phyloP scores from a whole-genome alignment of 2,329 filamentous ascomycete genomes.

The Acarospora socialis region DNA sequence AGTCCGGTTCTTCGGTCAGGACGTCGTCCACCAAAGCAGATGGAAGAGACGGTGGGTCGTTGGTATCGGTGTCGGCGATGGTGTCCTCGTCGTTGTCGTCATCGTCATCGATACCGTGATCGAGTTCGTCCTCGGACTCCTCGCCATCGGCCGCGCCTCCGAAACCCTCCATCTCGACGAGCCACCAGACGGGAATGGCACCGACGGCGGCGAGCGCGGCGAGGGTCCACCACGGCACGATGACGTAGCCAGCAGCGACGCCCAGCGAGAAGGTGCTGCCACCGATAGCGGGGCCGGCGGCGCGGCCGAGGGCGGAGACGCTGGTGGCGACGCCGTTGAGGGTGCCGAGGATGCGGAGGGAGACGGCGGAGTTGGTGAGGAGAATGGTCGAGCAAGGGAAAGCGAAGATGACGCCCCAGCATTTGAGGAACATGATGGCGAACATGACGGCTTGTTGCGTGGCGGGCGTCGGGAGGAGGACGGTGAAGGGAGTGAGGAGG shows the following conservation, averaged over 20 bases:
- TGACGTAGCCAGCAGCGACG: constrained; percentile 58
- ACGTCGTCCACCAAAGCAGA: constrained; percentile 6
- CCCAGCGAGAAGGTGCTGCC: constrained; percentile 65
- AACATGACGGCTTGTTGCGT: constrained; percentile 49
- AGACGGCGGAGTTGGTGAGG: constrained; percentile 71
- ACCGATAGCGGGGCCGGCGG: constrained; percentile 58
- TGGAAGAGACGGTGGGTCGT: neutral
- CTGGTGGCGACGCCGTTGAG: constrained; percentile 83
- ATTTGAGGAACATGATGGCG: constrained; percentile 56
- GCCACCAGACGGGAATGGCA: constrained; percentile 57
- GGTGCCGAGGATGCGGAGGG: constrained; percentile 65
- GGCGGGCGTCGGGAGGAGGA: constrained; percentile 39
- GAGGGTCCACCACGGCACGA: constrained; percentile 73
- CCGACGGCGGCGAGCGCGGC: constrained; percentile 48
- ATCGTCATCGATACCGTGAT: constrained; percentile 20
- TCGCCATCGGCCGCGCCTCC: constrained; percentile 26
- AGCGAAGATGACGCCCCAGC: constrained; percentile 62
- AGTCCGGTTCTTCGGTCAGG: too few relatives aligned
- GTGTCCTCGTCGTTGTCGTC: constrained; percentile 6
- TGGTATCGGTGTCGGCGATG: neutral
- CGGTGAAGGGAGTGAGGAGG: constrained; percentile 66
- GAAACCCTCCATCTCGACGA: constrained; percentile 61
- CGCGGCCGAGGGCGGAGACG: constrained; percentile 65
- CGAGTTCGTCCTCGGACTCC: constrained; percentile 19
- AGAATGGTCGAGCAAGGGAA: constrained; percentile 86